These are phyloP conservation scores for Hemisphaericaspora nanyangensis DNA, from an alignment of 805 yeast species.

Conservation along the genomic window DNA sequence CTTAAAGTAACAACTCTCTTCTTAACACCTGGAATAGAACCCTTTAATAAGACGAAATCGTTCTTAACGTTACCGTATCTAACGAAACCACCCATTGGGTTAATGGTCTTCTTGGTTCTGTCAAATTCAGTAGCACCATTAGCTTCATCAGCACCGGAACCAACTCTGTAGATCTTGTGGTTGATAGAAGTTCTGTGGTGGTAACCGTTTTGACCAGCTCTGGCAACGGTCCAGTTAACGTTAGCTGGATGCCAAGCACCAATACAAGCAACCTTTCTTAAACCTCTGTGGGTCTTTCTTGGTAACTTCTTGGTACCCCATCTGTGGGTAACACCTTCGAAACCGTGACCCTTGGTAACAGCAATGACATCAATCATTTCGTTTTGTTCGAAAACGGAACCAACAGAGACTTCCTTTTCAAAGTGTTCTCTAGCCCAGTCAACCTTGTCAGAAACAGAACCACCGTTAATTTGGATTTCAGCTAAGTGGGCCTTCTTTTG, in stretches of 20 bases:
- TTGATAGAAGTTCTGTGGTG: slow-evolving; percentile 99
- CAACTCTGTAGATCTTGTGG: slow-evolving; percentile 99
- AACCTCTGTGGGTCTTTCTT: slow-evolving; percentile 99
- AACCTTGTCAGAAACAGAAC: slow-evolving; percentile 95
- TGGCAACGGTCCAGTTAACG: slow-evolving; percentile 99
- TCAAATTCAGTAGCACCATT: slow-evolving; percentile 96
- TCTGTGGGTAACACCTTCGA: slow-evolving; percentile 99
- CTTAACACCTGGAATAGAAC: slow-evolving; percentile 99
- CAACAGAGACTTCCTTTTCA: slow-evolving; percentile 96
- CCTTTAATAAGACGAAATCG: slow-evolving; percentile 97
- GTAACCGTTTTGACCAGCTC: slow-evolving; percentile 99
- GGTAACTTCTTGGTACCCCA: slow-evolving; percentile 99
- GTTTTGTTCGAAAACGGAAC: slow-evolving; percentile 96
- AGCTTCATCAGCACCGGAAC: slow-evolving; percentile 92
- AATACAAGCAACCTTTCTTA: slow-evolving; percentile 99
- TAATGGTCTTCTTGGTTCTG: slow-evolving; percentile 99
- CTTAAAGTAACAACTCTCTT: slow-evolving; percentile 99
- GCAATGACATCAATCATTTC: slow-evolving; percentile 98
- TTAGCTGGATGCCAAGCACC: slow-evolving; percentile 99
- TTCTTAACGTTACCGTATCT: slow-evolving; percentile 98
- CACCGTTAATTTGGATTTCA: slow-evolving; percentile 99
- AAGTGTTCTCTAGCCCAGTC: slow-evolving; percentile 98
- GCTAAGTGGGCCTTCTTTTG: slow-evolving; percentile 99
- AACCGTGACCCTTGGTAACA: slow-evolving; percentile 99
- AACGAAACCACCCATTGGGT: slow-evolving; percentile 99